A percentile compares a stretch with the other conserved stretches of the same genome.
These are phyloP conservation scores for Alternaria triticina DNA, from an alignment of 2,329 filamentous ascomycete genomes.

Conservation along the genomic window DNA sequence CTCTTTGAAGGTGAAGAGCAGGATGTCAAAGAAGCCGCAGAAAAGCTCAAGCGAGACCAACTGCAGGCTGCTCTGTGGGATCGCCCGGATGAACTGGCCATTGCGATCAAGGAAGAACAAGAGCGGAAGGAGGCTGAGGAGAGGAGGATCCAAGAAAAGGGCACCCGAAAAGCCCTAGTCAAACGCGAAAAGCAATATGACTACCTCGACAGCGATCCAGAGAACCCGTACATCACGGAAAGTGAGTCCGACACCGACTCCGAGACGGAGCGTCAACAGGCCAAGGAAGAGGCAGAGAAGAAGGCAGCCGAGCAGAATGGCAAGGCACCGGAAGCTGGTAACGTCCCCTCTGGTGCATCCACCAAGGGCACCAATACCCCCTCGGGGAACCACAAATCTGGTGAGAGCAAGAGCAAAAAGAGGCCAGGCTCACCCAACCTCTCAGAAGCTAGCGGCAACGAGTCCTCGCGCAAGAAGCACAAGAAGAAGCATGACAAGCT, in stretches of 20 bases:
- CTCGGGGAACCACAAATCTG: slow-evolving; percentile 60
- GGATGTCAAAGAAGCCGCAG: slow-evolving; percentile 68
- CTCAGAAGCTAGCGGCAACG: slow-evolving; percentile 91
- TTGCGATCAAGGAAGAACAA: slow-evolving; percentile 71
- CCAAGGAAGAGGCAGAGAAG: slow-evolving; percentile 60
- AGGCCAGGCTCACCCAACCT: slow-evolving; percentile 84
- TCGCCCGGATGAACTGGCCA: slow-evolving; percentile 55
- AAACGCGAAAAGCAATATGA: slow-evolving; percentile 87
- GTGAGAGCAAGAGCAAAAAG: slow-evolving; percentile 69
- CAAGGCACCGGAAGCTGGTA: slow-evolving; percentile 54
- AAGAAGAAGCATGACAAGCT: slow-evolving; percentile 49
- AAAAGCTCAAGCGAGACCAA: slow-evolving; percentile 76
- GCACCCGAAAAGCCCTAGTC: slow-evolving; percentile 78
- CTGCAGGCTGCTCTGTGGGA: slow-evolving; percentile 89
- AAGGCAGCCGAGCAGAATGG: slow-evolving; percentile 57
- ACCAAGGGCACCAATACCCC: slow-evolving; percentile 75
- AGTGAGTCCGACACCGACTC: slow-evolving; percentile 57
- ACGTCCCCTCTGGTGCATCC: slow-evolving; percentile 60
- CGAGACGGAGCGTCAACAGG: slow-evolving; percentile 68
- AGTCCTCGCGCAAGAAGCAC: slow-evolving; percentile 73
- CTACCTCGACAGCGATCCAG: slow-evolving; percentile 81
- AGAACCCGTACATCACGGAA: slow-evolving; percentile 52
- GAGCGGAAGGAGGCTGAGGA: slow-evolving; percentile 72
- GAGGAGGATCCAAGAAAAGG: slow-evolving; percentile 74
- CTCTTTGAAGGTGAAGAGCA: slow-evolving; percentile 55